phyloP scores from a whole-genome alignment of 805 yeast species.

The Zygosaccharomyces pseudorouxii region DNA sequence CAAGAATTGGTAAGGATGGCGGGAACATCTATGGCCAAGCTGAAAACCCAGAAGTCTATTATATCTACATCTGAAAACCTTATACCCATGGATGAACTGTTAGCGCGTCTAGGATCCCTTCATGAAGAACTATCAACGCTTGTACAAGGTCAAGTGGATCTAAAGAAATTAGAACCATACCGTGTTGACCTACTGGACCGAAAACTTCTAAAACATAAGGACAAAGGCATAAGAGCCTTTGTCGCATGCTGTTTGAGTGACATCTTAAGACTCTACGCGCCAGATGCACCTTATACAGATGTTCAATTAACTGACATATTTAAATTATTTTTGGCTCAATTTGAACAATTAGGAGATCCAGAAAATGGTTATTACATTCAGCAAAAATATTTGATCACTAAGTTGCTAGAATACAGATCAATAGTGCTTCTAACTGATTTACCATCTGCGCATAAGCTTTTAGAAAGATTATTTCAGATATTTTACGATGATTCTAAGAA shows the following conservation, averaged over 20 bases:
- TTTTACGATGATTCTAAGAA: slow-evolving; percentile 51
- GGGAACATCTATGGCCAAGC: slow-evolving; percentile 15
- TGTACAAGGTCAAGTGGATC: slow-evolving; percentile 56
- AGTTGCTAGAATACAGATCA: slow-evolving; percentile 70
- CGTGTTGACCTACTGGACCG: slow-evolving; percentile 51
- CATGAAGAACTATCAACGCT: slow-evolving; percentile 59
- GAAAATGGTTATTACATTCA: slow-evolving; percentile 60
- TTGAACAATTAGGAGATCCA: slow-evolving; percentile 49
- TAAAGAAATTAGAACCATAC: slow-evolving; percentile 41
- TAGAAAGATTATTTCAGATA: slow-evolving; percentile 51
- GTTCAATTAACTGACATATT: slow-evolving; percentile 60
- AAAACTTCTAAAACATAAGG: slow-evolving; percentile 56
- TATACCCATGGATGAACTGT: slow-evolving; percentile 57
- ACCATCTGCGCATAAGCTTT: slow-evolving; percentile 53
- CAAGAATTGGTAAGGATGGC: slow-evolving; percentile 7
- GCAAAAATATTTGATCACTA: slow-evolving; percentile 58
- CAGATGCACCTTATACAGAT: slow-evolving; percentile 82
- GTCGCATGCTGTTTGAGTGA: slow-evolving; percentile 74
- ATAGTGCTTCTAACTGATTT: slow-evolving; percentile 71
- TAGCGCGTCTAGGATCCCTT: slow-evolving; percentile 51
- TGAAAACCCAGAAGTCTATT: slow-evolving; percentile 44
- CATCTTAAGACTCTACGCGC: slow-evolving; percentile 72
- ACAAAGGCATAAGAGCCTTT: slow-evolving; percentile 63
- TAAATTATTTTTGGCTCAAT: slow-evolving; percentile 58
- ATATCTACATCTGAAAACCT: slow-evolving; percentile 53